Evolutionary conservation across 257 asterid genomes (phyloP).

Genomic region (Solanum paucissectum): DNA sequence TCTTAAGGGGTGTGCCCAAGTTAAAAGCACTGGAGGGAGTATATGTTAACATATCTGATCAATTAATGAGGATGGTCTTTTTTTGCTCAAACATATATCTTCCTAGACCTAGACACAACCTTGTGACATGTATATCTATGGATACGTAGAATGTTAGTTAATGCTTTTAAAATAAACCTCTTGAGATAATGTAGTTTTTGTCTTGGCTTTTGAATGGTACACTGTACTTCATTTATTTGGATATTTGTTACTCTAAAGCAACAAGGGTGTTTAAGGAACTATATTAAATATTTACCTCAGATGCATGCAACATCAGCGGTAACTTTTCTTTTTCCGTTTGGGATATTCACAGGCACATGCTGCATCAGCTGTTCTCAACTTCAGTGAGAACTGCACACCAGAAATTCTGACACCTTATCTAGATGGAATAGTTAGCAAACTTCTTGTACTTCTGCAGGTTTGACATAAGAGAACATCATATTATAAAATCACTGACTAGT

Average conservation of each 20-base stretch:
- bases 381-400: constrained; percentile 89
- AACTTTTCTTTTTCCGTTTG: not conserved
- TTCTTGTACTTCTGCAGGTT: constrained; percentile 82
- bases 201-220: not conserved
- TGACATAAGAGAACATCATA: not conserved
- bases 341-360: constrained; percentile 73
- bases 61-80: not conserved
- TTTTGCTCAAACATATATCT: not conserved
- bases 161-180: not conserved
- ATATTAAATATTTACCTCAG: not conserved
- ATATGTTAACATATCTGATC: not conserved
- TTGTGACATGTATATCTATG: not conserved
- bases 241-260: not conserved
- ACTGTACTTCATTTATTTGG: not conserved
- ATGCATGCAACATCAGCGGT: not conserved
- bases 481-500: not conserved
- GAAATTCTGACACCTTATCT: constrained; percentile 76
- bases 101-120: not conserved
- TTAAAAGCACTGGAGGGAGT: not conserved
- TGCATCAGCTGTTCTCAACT: constrained; percentile 90
- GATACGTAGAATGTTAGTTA: not conserved
- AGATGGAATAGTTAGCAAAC: constrained; percentile 76
- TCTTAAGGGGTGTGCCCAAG: not conserved
- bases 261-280: not conserved
- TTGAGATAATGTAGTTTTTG: not conserved